Evolutionary conservation across 352 stramenopile genomes (phyloP), one percentile per base, ranked within the genome.

Genomic region (Hyaloperonospora brassicae): DNA sequence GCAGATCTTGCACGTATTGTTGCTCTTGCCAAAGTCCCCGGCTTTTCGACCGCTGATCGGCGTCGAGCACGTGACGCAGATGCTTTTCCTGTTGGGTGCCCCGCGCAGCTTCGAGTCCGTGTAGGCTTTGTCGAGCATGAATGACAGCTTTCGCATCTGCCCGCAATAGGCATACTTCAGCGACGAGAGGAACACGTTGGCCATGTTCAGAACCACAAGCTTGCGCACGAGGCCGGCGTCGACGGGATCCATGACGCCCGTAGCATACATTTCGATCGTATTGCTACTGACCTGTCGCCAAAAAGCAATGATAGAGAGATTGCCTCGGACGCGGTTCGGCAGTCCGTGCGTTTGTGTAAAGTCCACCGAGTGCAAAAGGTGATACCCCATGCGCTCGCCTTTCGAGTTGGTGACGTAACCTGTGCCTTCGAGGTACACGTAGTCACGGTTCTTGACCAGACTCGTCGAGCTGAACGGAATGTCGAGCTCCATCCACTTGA

Each of bases 301-400:
- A 46, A 86, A 68, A 48, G 39, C 57, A n/a, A 62, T 63, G n/a
- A 64, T 65, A 10, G 75, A 84, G 24, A 81, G 49, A 45, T 72
- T 57, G 2, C 68, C 61, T 25, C 73, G 73, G 6, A 80, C 52
- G 3, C 69, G 72, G 45, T 73, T 72, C 21, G 61, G 66, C 1
- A 71, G 27, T 1, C 39, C 22, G 49, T 68, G 64, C 21, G 58
- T 61, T 30, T 65, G 51, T 5, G 47, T 31, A 41, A 65, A 61
- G 25, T 56, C 57, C 1, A 65, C 58, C 14, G 58, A 64, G 51
- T 64, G 57, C 13, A 64, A 46, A 14, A 64, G 41, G 34, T 64
- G 47, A 34, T 66, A 72, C 1, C 64, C 64, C 38, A 72, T 47
- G 1, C 51, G 55, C 52, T 72, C 64, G n/a, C 59, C 64, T 36